Evolutionary conservation across 805 yeast species (phyloP).

Genomic region (Candida dendrica): DNA sequence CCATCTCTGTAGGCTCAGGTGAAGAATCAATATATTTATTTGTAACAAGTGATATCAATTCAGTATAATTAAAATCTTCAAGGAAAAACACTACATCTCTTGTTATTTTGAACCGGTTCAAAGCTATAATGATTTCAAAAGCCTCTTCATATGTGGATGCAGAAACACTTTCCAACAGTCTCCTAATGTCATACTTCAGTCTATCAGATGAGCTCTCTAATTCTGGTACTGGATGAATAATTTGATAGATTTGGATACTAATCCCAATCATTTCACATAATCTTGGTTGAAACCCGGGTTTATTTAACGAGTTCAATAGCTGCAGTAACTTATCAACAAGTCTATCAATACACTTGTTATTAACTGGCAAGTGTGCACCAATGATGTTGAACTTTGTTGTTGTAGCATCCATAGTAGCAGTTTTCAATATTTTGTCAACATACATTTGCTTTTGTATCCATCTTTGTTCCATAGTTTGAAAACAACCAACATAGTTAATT

Average conservation of each 20-base stretch:
- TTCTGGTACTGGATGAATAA: not conserved
- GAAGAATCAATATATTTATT: not conserved
- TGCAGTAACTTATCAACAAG: conserved; percentile 5
- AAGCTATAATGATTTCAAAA: conserved; percentile 1
- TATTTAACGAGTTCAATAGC: conserved; percentile 3
- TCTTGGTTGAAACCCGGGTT: too few species aligned
- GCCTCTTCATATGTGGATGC: not conserved
- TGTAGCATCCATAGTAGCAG: not conserved
- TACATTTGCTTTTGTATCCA: not conserved
- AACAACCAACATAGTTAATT: not conserved
- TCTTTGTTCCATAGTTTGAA: not conserved
- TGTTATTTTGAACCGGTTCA: conserved; percentile 3
- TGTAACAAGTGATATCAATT: not conserved
- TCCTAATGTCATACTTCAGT: conserved; percentile 11
- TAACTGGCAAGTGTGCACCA: not conserved
- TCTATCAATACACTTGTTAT: not conserved
- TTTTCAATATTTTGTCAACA: not conserved
- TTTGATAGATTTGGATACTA: not conserved
- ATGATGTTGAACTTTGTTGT: not conserved
- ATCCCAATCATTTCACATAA: conserved; percentile 1
- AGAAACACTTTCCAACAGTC: conserved; percentile 5
- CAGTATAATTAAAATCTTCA: conserved; percentile 7
- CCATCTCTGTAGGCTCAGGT: not conserved
- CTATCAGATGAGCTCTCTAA: conserved; percentile 11
- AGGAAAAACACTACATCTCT: conserved; percentile 8